phyloP scores from a whole-genome alignment of 768 basidiomycete species.

The Lentinula lateritia region DNA sequence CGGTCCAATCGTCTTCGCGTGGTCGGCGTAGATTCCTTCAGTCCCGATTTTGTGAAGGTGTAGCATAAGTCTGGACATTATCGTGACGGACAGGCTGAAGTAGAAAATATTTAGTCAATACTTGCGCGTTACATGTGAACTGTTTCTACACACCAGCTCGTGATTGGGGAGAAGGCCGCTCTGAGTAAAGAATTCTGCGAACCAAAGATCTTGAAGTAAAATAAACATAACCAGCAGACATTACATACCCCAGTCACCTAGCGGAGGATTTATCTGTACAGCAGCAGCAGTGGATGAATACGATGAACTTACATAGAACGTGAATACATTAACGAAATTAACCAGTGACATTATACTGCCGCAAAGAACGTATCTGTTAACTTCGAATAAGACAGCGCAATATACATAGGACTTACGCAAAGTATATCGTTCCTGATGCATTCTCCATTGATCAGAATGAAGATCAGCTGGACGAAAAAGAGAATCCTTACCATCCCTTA shows the following conservation, averaged over 20 bases:
- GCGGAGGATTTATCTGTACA: not conserved
- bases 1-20: not conserved
- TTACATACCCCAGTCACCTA: not conserved
- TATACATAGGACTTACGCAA: not conserved
- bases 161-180: not conserved
- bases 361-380: not conserved
- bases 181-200: not conserved
- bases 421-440: not conserved
- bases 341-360: not conserved
- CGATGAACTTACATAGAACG: not conserved
- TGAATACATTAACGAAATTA: not conserved
- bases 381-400: too few relatives aligned
- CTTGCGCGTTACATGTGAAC: not conserved
- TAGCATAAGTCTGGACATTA: conserved; percentile 2
- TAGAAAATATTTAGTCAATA: not conserved
- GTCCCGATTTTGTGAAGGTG: conserved; percentile 1
- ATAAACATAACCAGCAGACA: not conserved
- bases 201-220: too few relatives aligned
- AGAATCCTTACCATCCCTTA: conserved; percentile 1
- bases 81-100: not conserved
- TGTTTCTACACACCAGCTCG: not conserved
- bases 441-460: not conserved
- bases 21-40: not conserved
- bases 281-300: not conserved
- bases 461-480: not conserved